Evolutionary conservation across 2,329 filamentous ascomycete genomes (phyloP).

Genomic region (Thelonectria blattea): DNA sequence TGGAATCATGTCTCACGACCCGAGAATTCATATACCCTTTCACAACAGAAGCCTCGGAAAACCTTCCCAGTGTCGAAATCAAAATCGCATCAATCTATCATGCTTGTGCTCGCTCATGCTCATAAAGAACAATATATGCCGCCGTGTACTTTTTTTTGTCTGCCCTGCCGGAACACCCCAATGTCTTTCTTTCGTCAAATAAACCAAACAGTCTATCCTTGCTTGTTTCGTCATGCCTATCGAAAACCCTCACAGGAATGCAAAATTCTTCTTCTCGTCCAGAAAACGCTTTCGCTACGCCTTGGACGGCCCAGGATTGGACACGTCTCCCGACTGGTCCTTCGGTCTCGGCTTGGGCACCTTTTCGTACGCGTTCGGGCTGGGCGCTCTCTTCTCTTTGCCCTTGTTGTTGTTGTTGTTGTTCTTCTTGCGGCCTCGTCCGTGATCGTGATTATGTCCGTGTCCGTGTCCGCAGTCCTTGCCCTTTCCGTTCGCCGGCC

Average conservation of each 20-base stretch:
- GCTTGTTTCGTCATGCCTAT: slow-evolving; percentile 18
- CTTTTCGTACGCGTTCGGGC: slow-evolving; percentile 84
- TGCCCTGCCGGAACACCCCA: background rate
- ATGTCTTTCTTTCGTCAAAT: background rate
- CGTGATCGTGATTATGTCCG: slow-evolving; percentile 40
- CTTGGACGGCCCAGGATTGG: slow-evolving; percentile 15
- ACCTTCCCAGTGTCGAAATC: background rate
- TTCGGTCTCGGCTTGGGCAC: slow-evolving; percentile 59
- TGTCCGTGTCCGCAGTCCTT: slow-evolving; percentile 49
- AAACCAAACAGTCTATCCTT: slow-evolving; percentile 5
- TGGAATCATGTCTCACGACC: background rate
- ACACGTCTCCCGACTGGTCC: slow-evolving; percentile 28
- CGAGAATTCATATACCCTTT: slow-evolving; percentile 24
- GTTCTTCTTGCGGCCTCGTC: slow-evolving; percentile 35
- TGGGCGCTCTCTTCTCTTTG: slow-evolving; percentile 58
- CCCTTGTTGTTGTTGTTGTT: slow-evolving; percentile 38
- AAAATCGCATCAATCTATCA: slow-evolving; percentile 11
- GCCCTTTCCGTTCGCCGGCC: slow-evolving; percentile 45
- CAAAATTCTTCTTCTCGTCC: background rate
- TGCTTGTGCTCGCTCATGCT: slow-evolving; percentile 17
- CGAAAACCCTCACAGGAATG: background rate
- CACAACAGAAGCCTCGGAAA: slow-evolving; percentile 9
- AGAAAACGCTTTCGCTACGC: slow-evolving; percentile 22
- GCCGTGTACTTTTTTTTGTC: background rate
- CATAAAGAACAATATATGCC: slow-evolving; percentile 7